These are phyloP conservation scores for Aleurites moluccanus DNA, from an alignment of 441 rosid genomes.

Conservation along the genomic window DNA sequence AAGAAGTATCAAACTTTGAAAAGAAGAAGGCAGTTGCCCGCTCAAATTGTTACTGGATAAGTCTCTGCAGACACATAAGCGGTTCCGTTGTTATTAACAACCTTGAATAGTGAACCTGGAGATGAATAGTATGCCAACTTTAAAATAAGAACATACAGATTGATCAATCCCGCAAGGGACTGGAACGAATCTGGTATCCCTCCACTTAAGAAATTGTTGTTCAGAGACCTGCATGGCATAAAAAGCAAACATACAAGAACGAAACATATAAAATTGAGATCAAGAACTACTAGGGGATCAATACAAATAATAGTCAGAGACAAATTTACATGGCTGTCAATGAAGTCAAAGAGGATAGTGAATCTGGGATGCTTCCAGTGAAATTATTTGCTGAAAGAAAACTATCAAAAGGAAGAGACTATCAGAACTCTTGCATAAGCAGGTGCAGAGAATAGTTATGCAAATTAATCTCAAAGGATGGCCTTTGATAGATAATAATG, in stretches of 20 bases:
- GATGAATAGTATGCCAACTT: constrained; percentile 8
- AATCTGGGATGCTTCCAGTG: constrained; percentile 85
- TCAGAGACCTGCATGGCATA: constrained; percentile 66
- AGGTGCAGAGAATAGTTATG: neutral
- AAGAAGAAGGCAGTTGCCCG: constrained; percentile 73
- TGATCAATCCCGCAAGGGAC: constrained; percentile 60
- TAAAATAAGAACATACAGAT: constrained; percentile 57
- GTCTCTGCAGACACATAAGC: constrained; percentile 55
- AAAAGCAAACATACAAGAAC: constrained; percentile 10
- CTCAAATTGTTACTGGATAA: constrained; percentile 76
- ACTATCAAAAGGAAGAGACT: constrained; percentile 53
- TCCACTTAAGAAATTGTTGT: constrained; percentile 70
- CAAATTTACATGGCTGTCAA: constrained; percentile 64
- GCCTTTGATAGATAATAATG: neutral
- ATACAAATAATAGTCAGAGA: constrained; percentile 1
- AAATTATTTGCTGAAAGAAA: constrained; percentile 86
- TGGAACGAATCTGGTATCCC: constrained; percentile 82
- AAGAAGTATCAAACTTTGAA: constrained; percentile 53
- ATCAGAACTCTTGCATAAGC: constrained; percentile 35
- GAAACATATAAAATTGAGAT: too few relatives aligned
- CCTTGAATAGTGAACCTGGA: constrained; percentile 10
- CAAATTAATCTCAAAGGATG: neutral
- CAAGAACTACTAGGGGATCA: constrained; percentile 17
- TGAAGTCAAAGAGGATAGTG: constrained; percentile 55
- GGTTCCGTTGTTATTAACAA: constrained; percentile 27